Evolutionary conservation across 352 stramenopile species (phyloP), one percentile per base, ranked within the genome.

Genomic region (Phytopythium boreale): DNA sequence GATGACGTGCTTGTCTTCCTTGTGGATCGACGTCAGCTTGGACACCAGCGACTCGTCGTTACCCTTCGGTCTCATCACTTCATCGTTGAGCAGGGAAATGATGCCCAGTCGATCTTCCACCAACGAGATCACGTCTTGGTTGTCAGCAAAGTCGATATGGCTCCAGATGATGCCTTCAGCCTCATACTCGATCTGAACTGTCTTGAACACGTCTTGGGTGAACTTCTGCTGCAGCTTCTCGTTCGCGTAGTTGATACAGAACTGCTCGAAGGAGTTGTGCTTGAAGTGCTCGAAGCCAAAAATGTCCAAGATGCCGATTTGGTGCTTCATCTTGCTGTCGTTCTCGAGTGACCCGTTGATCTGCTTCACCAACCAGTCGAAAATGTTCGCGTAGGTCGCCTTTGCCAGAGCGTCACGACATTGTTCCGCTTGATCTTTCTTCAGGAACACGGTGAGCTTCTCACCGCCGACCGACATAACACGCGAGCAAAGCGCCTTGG

Each of bases 221-320:
- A 97, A 97, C 69, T 96, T 95, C 61, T 97, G 90, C 69, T 97
- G 90, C n/a, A 97, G 80, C 66, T 96, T 96, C 56, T 97, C 90
- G 70, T 97, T 97, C 44, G 85, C 87, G 63, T 90, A 97, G 77
- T 97, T 97, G 63, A 97, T 97, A 53, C 90, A 97, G 34, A 97
- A 89, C 67, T 98, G 93, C 75, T 98, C 93, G 58, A 98, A 98
- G 59, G 89, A 96, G 76, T 97, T 97, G 76, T 95, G 86, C 65
- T 97, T 96, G 79, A 99, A 99, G 71, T 97, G 97, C 80, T 99
- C 97, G 69, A 99, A 99, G 53, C 97, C 97, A 69, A 99, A 99
- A 69, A 99, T 99, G 89, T 99, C 97, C 58, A 99, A 79, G 51
- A 99, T 93, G 55, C 97, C 97, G 43, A 98, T 95, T 46, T 93